Evolutionary conservation across 345 rosid genomes (phyloP), one percentile per base, ranked within the genome.

Genomic region (Bretschneidera sinensis): DNA sequence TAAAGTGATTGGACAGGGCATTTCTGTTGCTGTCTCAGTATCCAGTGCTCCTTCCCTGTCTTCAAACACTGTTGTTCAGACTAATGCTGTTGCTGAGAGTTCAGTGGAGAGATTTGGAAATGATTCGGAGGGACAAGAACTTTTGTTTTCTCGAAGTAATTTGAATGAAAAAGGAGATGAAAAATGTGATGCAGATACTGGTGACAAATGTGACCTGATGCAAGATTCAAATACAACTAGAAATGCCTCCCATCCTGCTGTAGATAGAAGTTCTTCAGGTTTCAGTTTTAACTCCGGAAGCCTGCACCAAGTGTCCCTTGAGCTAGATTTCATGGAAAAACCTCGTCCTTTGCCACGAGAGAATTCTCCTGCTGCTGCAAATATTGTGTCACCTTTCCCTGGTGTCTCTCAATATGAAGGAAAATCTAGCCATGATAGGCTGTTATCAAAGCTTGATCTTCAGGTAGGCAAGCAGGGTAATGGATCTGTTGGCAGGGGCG

Each of bases 261-360:
- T 70, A 59, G 71, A 69, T 63, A 62, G 67, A 48, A 69, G 50
- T 65, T 60, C 73, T 21, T 75, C 82, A 21, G 69, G 62, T 58
- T 71, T 68, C 68, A 60, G 64, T 57, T 34, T 34, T 18, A 24
- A n/a, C 62, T 48, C 69, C 17, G 74, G 67, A 28, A 74, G 66
- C 24, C 35, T 52, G 57, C 79, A 68, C 67, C 78, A 72, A 61
- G 79, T 54, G 57, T 70, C 83, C 20, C 54, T 62, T 28, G 74
- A 63, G 57, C 52, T 78, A 62, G 72, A 60, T 51, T 58, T 73
- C 17, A 63, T 62, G 15, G 71, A 51, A 24, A 73, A 74, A 53
- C 57, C 75, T 60, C 59, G 57, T 22, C 55, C 66, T 55, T 65
- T 70, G 55, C 70, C 47, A 5, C 73, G 47, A 58, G 78, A 59